Evolutionary conservation across 148 eudicot genomes (phyloP).

Genomic region (Salicornia ramosissima): DNA sequence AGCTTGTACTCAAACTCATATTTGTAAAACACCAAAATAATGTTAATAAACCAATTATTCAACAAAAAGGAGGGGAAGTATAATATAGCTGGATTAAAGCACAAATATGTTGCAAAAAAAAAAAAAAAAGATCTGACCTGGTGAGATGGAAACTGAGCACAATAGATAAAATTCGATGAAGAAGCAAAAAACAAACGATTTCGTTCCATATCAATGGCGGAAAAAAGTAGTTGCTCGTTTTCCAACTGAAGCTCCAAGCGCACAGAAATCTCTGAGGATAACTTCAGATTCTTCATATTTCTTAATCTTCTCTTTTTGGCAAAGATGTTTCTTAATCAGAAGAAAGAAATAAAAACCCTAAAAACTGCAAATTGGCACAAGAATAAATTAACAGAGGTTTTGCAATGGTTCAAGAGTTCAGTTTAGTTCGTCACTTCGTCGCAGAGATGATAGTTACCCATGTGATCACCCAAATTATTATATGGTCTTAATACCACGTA

Average conservation of each 20-base stretch:
- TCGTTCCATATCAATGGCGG: constrained; percentile 76
- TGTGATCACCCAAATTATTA: no score
- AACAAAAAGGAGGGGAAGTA: neutral
- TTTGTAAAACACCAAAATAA: neutral
- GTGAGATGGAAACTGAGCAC: constrained; percentile 50
- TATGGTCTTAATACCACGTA: no score
- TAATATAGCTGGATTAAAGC: neutral
- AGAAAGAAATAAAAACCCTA: neutral
- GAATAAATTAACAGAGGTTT: neutral
- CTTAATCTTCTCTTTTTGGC: no score
- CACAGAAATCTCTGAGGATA: constrained; percentile 53
- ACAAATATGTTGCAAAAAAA: neutral
- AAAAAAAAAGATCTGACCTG: constrained; percentile 30
- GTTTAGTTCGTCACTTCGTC: no score
- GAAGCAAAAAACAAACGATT: constrained; percentile 88
- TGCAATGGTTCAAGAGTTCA: no score
- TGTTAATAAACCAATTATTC: neutral
- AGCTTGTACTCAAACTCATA: neutral
- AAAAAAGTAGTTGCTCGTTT: constrained; percentile 50
- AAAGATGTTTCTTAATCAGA: neutral
- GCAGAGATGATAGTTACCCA: no score
- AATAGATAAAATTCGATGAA: constrained; percentile 55
- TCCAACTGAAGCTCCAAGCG: constrained; percentile 45
- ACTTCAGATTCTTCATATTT: constrained; percentile 79
- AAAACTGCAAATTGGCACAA: constrained; percentile 1